Base-by-base conservation (phyloP, 1,139 yeast species). In the Sugiyamaella pinicola region DNA sequence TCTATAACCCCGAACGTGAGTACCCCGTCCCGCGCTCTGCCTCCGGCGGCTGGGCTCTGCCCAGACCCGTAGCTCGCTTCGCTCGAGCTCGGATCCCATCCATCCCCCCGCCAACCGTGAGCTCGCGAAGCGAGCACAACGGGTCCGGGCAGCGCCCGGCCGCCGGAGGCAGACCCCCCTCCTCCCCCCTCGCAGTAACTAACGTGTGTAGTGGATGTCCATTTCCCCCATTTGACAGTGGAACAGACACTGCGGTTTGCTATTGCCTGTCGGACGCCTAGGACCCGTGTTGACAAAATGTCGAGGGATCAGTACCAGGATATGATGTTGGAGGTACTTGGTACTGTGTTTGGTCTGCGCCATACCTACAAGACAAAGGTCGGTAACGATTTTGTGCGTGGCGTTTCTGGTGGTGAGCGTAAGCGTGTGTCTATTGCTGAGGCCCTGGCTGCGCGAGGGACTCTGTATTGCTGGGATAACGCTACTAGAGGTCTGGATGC, bases 401-500 rank as follows among this genome's bases (percentile, higher is more conserved):
- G 85, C 68, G 83, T 81, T 26, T 80, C 85, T 51, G 85, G 85
- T 62, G 85, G 85, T 69, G 84, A 81, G 66, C 71, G 85, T 58
- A 81, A 81, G 69, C 76, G 85, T 67, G 85, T 81, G 21, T 80
- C 84, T 1, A 74, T 81, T 57, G 84, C 82, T 26, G 87, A 83
- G 52, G 85, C 85, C 6, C 71, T 80, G 61, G 81, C 84, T 17
- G 76, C 81, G 67, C 72, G 79, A 49, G 85, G 82, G 19, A 72
- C 80, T 15, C 69, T 84, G 46, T 82, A 82, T 62, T 80, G 84
- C 65, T 84, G 87, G 86, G 90, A 84, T 73, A 84, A 84, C 63
- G 84, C 88, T n/a, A 84, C 89, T n/a, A 76, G 88, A 69, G 89
- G 89, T 65, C 74, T 84, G 56, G 89, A 84, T 72, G 83, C 89